These are phyloP conservation scores for Daldinia sp. DNA, from an alignment of 2,329 filamentous ascomycete species.

Conservation along the genomic window DNA sequence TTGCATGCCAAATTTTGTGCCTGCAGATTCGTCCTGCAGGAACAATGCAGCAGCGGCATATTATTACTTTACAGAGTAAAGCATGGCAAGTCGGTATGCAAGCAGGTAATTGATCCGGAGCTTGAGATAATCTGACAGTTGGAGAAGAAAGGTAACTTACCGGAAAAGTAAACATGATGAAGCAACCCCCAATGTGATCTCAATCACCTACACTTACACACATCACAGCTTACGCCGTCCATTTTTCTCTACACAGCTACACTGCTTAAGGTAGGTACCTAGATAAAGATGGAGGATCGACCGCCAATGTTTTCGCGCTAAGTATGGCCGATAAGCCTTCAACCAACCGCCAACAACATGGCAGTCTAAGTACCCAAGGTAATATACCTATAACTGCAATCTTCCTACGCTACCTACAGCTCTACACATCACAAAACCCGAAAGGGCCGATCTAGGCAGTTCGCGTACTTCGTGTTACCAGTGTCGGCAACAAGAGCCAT, in stretches of 20 bases:
- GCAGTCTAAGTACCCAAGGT: too few species aligned
- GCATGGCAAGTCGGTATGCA: constrained; percentile 38
- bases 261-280: too few species aligned
- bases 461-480: neutral
- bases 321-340: too few species aligned
- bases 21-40: constrained; percentile 46
- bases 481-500: constrained; percentile 3
- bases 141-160: constrained; percentile 9
- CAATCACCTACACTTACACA: neutral
- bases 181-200: neutral
- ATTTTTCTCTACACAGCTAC: too few species aligned
- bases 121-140: constrained; percentile 16
- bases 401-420: neutral
- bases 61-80: constrained; percentile 34
- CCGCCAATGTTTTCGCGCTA: constrained; percentile 3
- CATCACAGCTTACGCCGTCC: neutral
- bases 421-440: neutral
- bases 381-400: neutral
- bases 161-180: constrained; percentile 15
- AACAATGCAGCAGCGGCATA: constrained; percentile 39
- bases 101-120: constrained; percentile 30
- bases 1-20: constrained; percentile 45
- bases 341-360: too few species aligned
- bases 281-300: constrained; percentile 18
- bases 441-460: constrained; percentile 5